Evolutionary conservation across 2,329 filamentous ascomycete genomes (phyloP), one percentile per base, ranked within the genome.

Genomic region (Monosporascus sp.): DNA sequence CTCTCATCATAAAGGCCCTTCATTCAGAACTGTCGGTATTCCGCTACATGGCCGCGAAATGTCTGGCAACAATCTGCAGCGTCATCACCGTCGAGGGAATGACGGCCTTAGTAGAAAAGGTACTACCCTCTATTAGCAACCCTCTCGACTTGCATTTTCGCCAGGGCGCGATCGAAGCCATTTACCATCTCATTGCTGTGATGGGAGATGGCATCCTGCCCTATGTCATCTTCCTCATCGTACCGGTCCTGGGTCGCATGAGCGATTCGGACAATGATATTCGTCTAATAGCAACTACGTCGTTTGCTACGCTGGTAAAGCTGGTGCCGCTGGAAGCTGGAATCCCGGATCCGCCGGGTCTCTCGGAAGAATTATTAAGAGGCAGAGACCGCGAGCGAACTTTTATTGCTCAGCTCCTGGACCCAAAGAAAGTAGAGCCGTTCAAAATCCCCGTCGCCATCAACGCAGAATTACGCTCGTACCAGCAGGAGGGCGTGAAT

Each of bases 191-290:
- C 54, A 99, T 99, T 58, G 90, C 95, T 55, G 92, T 97, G 49
- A 99, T 99, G 94, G 94, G 96, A 57, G 94, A 97, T 67, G 82
- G 84, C 38, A 99, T 99, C 53, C 74, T 99, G 31, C 94, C 95
- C 3, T 99, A 99, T 65, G 94, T 99, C 58, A 97, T 99, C 64
- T 99, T 99, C 83, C 83, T 99, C 59, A 95, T 99, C 54, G 95
- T 97, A 14, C 94, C 94, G 15, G 94, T 99, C 4, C 80, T 99
- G 49, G 94, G 94, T 51, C 87, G 94, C 45, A 99, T 99, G 94
- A 97, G 94, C 67, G 94, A 99, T 69, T 96, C 93, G 0, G 93
- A 99, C 67, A 93, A 95, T 58, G 94, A 97, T 66, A 89, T 99
- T 51, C 87, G 94, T 51, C 80, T 97, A 6, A 88, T 99, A 52